Evolutionary conservation across 1,284 basidiomycete genomes (phyloP).

Genomic region (Heliocybe sulcata): DNA sequence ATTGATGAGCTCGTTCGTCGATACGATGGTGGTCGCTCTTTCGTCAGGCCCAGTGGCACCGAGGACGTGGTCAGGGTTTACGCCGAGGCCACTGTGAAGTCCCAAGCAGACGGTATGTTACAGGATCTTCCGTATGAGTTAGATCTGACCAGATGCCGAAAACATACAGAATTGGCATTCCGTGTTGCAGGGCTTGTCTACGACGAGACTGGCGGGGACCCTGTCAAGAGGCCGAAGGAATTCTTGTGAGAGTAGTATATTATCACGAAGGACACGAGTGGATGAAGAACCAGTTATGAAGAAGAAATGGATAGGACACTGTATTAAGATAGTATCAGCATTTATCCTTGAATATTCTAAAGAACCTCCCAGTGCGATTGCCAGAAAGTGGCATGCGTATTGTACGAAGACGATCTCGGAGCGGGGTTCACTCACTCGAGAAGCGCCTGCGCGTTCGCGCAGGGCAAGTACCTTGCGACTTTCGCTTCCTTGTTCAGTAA

Average conservation of each 20-base stretch:
- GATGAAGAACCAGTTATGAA: not conserved
- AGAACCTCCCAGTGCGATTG: no score
- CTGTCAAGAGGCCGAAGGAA: slow-evolving; percentile 58
- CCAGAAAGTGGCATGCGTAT: no score
- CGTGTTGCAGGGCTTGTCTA: slow-evolving; percentile 80
- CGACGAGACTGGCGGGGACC: slow-evolving; percentile 71
- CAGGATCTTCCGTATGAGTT: not conserved
- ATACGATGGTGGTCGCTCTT: slow-evolving; percentile 83
- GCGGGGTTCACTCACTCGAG: not conserved
- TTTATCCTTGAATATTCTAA: not conserved
- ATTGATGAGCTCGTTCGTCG: slow-evolving; percentile 82
- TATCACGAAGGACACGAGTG: not conserved
- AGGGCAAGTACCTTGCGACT: no score
- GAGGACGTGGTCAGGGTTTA: slow-evolving; percentile 99
- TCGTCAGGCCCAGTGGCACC: slow-evolving; percentile 96
- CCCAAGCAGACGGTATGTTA: slow-evolving; percentile 76
- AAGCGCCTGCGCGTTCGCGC: no score
- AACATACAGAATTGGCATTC: slow-evolving; percentile 64
- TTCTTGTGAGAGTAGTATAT: slow-evolving; percentile 39
- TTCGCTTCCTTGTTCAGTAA: no score
- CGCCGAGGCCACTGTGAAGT: slow-evolving; percentile 78
- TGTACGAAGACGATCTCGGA: not conserved
- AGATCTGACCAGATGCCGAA: slow-evolving; percentile 3
- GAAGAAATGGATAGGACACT: not conserved
- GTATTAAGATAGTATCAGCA: not conserved